Base-by-base conservation (phyloP, 2,329 filamentous ascomycete species). In the Ophiosphaerella herpotricha region DNA sequence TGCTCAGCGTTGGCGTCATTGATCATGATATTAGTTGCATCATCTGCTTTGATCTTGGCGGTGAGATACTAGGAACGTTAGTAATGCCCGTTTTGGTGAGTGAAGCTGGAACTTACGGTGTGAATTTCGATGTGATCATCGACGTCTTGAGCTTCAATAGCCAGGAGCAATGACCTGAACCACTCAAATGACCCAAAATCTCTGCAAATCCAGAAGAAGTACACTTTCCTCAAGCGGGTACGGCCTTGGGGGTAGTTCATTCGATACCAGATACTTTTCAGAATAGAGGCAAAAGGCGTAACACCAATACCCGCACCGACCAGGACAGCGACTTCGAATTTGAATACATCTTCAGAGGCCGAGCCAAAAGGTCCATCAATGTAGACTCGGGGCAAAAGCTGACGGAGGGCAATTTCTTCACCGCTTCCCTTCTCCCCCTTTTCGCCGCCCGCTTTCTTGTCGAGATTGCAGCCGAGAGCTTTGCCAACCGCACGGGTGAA, bases 161-260 rank as follows among this genome's bases (percentile, higher is more conserved):
- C 90, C 56, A 91, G 81, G 13, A 95, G 82, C 52, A 95, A 78
- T 23, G 88, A 92, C 42, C 89, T 83, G 81, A 94, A 94, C 90
- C 90, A 95, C 78, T 94, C 90, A 64, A 94, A 92, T 0, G 88
- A 91, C 31, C 87, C 89, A 67, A 93, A 93, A 74, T 94, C 90
- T 73, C 90, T 83, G 79, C 90, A 93, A 55, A 94, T 86, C 90
- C 90, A 94, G 82, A 94, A 91, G 79, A 94, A 94, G 78, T 94
- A 95, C 21, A 95, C 89, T 74, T 94, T 95, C 66, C 86, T 82
- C 37, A 95, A 80, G 4, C 89, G 82, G 2, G 89, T 92, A 76
- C 88, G 88, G 74, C 87, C 84, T 71, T 90, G 86, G 2, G 88
- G 88, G 75, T 90, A 92, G 80, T 91, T 93, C 87, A 93, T 91